Percentiles rank a stretch among this genome's conserved stretches.
Conservation (phyloP, 2,329 filamentous ascomycete species). For the Phaeoacremonium minimum region DNA sequence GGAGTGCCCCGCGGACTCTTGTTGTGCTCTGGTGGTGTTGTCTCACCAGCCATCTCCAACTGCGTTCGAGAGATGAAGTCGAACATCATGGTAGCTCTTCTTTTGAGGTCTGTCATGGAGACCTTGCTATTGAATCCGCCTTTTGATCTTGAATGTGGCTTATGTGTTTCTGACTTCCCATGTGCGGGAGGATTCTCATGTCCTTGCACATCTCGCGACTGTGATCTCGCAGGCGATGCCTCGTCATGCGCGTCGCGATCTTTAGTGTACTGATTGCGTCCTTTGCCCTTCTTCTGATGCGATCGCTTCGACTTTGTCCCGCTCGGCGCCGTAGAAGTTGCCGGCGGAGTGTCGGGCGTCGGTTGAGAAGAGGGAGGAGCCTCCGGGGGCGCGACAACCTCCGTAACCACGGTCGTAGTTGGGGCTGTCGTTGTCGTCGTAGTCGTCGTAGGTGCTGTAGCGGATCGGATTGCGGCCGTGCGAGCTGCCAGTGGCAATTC, state of each 20-base stretch:
- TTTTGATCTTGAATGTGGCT: constrained; percentile 43
- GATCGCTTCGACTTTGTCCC: constrained; percentile 61
- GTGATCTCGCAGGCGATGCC: constrained; percentile 51
- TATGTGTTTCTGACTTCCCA: constrained; percentile 21
- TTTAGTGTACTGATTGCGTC: constrained; percentile 79
- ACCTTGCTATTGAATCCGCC: constrained; percentile 61
- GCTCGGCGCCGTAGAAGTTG: constrained; percentile 30
- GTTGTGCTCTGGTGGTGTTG: constrained; percentile 35
- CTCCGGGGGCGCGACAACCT: constrained; percentile 21
- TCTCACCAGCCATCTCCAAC: constrained; percentile 73
- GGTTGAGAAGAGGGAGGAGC: constrained; percentile 41
- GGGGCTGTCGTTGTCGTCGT: constrained; percentile 10
- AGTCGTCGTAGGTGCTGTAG: constrained; percentile 7
- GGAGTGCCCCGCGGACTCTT: constrained; percentile 35
- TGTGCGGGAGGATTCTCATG: constrained; percentile 34
- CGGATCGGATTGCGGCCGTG: constrained; percentile 24
- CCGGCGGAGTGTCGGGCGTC: constrained; percentile 42
- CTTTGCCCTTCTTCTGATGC: constrained; percentile 63
- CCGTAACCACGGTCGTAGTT: constrained; percentile 8
- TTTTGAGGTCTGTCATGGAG: constrained; percentile 84
- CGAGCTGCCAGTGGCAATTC: constrained; percentile 53
- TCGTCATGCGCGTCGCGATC: constrained; percentile 60
- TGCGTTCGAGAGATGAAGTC: constrained; percentile 89
- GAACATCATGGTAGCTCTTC: constrained; percentile 76
- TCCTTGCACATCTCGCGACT: constrained; percentile 47